Conservation (phyloP, 2,329 filamentous ascomycete species). For the Emergomyces orientalis region DNA sequence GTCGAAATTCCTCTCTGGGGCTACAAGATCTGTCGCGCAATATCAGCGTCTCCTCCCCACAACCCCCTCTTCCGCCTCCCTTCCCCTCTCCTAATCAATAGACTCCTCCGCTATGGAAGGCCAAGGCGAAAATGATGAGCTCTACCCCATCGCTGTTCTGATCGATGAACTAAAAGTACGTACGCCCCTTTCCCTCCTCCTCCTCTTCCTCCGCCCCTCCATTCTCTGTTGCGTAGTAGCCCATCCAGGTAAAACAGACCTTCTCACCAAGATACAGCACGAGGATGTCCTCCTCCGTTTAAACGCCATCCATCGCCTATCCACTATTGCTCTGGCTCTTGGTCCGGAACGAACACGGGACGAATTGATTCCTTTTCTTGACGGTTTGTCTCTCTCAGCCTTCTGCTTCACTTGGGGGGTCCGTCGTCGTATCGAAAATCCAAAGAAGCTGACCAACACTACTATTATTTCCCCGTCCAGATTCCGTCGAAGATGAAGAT, state of each 20-base stretch:
- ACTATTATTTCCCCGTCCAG: slow-evolving; percentile 41
- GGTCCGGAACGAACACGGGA: slow-evolving; percentile 95
- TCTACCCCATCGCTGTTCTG: slow-evolving; percentile 98
- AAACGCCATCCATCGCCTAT: slow-evolving; percentile 96
- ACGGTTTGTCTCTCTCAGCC: slow-evolving; percentile 57
- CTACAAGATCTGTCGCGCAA: background rate
- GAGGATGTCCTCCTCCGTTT: slow-evolving; percentile 96
- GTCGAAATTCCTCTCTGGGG: background rate
- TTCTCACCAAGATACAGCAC: slow-evolving; percentile 51
- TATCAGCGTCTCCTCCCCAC: slow-evolving; percentile 10
- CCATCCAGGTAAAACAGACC: background rate
- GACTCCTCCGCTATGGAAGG: slow-evolving; percentile 66
- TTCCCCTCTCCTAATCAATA: slow-evolving; percentile 4
- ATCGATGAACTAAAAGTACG: slow-evolving; percentile 98
- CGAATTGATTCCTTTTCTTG: slow-evolving; percentile 96
- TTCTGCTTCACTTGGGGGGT: slow-evolving; percentile 4
- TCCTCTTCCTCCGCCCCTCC: slow-evolving; percentile 4
- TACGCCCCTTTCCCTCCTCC: slow-evolving; percentile 15
- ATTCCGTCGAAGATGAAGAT: slow-evolving; percentile 98
- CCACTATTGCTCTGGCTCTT: slow-evolving; percentile 92
- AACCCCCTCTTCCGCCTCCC: background rate
- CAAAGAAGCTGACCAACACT: background rate
- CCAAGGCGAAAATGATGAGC: slow-evolving; percentile 88
- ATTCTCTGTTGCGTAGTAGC: background rate
- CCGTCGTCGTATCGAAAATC: background rate